phyloP scores from a whole-genome alignment of 306 rosid genomes.

The Ormosia semicastrata region DNA sequence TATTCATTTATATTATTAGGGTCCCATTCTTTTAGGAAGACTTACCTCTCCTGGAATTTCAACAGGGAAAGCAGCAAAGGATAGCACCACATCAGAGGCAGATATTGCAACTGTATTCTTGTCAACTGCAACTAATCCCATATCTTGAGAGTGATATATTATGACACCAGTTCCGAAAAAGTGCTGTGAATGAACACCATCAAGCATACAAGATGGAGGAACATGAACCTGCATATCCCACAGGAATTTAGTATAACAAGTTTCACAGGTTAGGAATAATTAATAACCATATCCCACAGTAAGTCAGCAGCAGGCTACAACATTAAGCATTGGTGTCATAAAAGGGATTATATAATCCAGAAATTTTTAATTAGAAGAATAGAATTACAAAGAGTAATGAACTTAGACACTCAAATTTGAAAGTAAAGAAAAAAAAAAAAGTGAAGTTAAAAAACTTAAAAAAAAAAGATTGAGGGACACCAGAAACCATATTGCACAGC shows the following conservation, averaged over 20 bases:
- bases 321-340: background rate
- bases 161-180: conserved; percentile 94
- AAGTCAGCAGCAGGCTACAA: background rate
- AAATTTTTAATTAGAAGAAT: background rate
- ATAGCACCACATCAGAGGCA: conserved; percentile 83
- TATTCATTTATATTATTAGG: conserved; percentile 9
- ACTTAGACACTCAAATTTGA: conserved; percentile 9
- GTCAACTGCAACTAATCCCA: conserved; percentile 91
- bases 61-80: conserved; percentile 93
- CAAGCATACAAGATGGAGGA: conserved; percentile 95
- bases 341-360: background rate
- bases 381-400: background rate
- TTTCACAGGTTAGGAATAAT: background rate
- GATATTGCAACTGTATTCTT: conserved; percentile 91
- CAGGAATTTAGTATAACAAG: conserved; percentile 10
- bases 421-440: background rate
- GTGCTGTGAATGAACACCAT: conserved; percentile 93
- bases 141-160: conserved; percentile 70
- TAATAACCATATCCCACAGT: conserved; percentile 2
- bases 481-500: background rate
- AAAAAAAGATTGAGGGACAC: background rate
- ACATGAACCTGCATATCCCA: conserved; percentile 80
- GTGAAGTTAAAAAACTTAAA: background rate
- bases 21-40: conserved; percentile 21
- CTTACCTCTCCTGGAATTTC: conserved; percentile 96